These are phyloP conservation scores for Leccinum sublutescens DNA, from an alignment of 768 basidiomycete genomes.

Conservation along the genomic window DNA sequence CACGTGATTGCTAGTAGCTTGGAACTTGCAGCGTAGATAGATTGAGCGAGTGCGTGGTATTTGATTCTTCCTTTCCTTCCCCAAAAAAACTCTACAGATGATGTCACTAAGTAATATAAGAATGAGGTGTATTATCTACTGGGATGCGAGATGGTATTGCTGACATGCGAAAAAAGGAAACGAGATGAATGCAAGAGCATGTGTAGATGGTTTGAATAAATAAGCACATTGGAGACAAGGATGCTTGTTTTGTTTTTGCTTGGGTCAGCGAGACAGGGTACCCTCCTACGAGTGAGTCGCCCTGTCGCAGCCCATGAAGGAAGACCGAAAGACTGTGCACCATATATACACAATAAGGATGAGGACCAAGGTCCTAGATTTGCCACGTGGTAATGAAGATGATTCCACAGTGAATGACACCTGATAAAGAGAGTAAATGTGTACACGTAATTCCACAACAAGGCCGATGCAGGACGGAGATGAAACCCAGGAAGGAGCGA, in stretches of 20 bases:
- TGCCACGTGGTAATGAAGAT: background rate
- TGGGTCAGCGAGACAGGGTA: background rate
- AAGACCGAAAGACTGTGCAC: conserved; percentile 1
- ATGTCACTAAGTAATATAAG: conserved; percentile 21
- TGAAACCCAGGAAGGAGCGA: conserved; percentile 17
- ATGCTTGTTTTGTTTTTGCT: background rate
- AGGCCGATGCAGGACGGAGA: conserved; percentile 18
- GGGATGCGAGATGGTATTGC: conserved; percentile 11
- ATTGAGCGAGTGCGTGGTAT: conserved; percentile 8
- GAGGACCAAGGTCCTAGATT: background rate
- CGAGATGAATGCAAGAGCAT: background rate
- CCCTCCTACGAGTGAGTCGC: conserved; percentile 7
- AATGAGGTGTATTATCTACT: conserved; percentile 19
- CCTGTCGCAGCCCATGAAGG: background rate
- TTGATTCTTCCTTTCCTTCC: conserved; percentile 12
- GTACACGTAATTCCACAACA: conserved; percentile 37
- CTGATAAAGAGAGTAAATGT: conserved; percentile 19
- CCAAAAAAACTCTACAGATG: conserved; percentile 21
- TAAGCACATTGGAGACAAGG: conserved; percentile 1
- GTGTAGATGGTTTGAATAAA: background rate
- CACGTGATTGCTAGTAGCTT: background rate
- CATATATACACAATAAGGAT: conserved; percentile 27
- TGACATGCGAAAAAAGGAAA: conserved; percentile 1
- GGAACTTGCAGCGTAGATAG: background rate
- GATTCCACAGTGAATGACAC: conserved; percentile 13